Base-by-base conservation (phyloP, 1,284 basidiomycete genomes). In the Chondrostereum purpureum region DNA sequence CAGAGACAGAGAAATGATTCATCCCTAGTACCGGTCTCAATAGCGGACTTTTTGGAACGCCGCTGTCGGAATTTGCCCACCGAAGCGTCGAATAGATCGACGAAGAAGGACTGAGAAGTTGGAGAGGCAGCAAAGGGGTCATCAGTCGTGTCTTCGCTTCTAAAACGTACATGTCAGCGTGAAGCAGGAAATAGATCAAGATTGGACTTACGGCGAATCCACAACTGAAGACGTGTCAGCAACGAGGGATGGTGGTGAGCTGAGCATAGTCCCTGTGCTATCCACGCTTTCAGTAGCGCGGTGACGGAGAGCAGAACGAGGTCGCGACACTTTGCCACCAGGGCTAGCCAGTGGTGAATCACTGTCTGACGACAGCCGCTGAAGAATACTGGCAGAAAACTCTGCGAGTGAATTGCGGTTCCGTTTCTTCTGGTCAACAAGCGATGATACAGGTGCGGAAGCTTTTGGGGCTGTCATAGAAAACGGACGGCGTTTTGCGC, bases 91-190 rank as follows among this genome's bases (percentile, higher is more conserved):
- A 21, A 4, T 19, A 41, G 22, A 41, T 41, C 39, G 21, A 41
- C 23, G 39, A 41, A 41, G 22, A 4, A 41, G 10, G 39, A 41
- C 4, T 41, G 20, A 13, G 39, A 41, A 41, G 20, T 17, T 21
- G 39, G 39, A 21, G 39, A 41, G 17, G 39, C 10, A 2, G 39
- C 39, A 17, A 41, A 41, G 12, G 39, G 39, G 39, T 41, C 39
- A 3, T 41, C 22, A 2, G n/a, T 3, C 10, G 14, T n/a, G 37
- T 39, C 37, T 12, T 14, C 12, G 3, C 37, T 39, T 13, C 4
- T 13, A n/a, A 34, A 5, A 34, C 13, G 5, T 2, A 3, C 33
- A n/a, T 16, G 5, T 34, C 33, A 5, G n/a, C 16, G 2, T 13
- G 16, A 34, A 16, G 12, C 12, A 39, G 2, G 19, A 39, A 18